phyloP scores from a whole-genome alignment of 1,284 basidiomycete species.

The Cerioporus squamosus region DNA sequence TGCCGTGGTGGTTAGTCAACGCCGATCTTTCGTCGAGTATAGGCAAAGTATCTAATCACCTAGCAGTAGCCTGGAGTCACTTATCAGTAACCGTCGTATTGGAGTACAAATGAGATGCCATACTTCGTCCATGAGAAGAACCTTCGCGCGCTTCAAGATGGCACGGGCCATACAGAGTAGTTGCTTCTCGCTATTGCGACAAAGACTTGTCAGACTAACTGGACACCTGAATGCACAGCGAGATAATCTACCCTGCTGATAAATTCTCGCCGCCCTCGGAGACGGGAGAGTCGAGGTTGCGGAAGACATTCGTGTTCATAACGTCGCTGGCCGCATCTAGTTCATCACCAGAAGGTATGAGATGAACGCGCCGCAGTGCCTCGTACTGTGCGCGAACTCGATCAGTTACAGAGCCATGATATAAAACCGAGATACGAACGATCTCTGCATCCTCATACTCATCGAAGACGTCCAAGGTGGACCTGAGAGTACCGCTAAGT shows the following conservation, averaged over 20 bases:
- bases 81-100: neutral
- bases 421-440: slow-evolving; percentile 44
- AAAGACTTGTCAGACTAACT: slow-evolving; percentile 45
- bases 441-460: slow-evolving; percentile 90
- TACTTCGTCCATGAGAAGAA: slow-evolving; percentile 84
- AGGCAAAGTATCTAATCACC: slow-evolving; percentile 35
- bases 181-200: slow-evolving; percentile 68
- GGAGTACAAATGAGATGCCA: slow-evolving; percentile 27
- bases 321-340: too few relatives aligned
- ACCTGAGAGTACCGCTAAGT: slow-evolving; percentile 84
- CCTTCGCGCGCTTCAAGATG: slow-evolving; percentile 73
- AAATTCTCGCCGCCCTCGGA: slow-evolving; percentile 95
- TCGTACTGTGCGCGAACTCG: slow-evolving; percentile 61
- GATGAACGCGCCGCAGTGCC: slow-evolving; percentile 85
- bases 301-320: slow-evolving; percentile 70
- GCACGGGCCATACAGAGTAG: slow-evolving; percentile 79
- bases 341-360: slow-evolving; percentile 62
- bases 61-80: slow-evolving; percentile 61
- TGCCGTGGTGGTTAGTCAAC: slow-evolving; percentile 28
- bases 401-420: neutral
- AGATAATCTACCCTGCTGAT: slow-evolving; percentile 40
- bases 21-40: too few relatives aligned
- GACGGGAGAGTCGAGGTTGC: slow-evolving; percentile 82
- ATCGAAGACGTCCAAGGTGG: slow-evolving; percentile 89
- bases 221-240: slow-evolving; percentile 69